Conservation (phyloP, 345 rosid genomes). For the Corchorus capsularis region DNA sequence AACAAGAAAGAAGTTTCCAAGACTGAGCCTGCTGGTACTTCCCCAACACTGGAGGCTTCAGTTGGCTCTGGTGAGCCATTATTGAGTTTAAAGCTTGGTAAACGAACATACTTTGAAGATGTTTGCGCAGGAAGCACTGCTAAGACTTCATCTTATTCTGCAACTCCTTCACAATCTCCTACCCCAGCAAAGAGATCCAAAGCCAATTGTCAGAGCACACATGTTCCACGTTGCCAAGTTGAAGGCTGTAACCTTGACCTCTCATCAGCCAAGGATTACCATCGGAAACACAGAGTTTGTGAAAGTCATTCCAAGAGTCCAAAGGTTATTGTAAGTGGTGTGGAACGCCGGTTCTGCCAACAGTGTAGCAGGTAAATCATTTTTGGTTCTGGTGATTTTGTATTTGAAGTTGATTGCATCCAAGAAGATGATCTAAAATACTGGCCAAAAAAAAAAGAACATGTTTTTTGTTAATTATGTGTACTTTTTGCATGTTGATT, state of each 20-base stretch:
- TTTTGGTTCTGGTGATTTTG: not conserved
- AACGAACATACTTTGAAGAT: slow-evolving; percentile 67
- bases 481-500: slow-evolving; percentile 1
- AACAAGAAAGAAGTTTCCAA: slow-evolving; percentile 39
- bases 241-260: slow-evolving; percentile 87
- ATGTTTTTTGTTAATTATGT: slow-evolving; percentile 12
- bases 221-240: slow-evolving; percentile 63
- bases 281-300: slow-evolving; percentile 83
- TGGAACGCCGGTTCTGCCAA: slow-evolving; percentile 93
- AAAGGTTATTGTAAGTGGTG: slow-evolving; percentile 71
- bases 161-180: slow-evolving; percentile 40
- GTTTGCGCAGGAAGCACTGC: slow-evolving; percentile 49
- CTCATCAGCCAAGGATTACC: slow-evolving; percentile 80
- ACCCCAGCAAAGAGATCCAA: slow-evolving; percentile 66
- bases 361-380: slow-evolving; percentile 86
- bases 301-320: slow-evolving; percentile 79
- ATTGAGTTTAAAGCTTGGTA: slow-evolving; percentile 83
- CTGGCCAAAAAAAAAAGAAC: no score
- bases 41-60: slow-evolving; percentile 57
- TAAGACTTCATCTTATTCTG: slow-evolving; percentile 44
- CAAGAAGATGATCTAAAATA: not conserved
- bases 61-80: slow-evolving; percentile 74
- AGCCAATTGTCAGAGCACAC: slow-evolving; percentile 44
- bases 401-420: slow-evolving; percentile 1
- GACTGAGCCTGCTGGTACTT: slow-evolving; percentile 30